Percentiles rank a stretch among this genome's conserved stretches.
Conservation (phyloP, 2,329 filamentous ascomycete species). For the Aspergillus versicolor region DNA sequence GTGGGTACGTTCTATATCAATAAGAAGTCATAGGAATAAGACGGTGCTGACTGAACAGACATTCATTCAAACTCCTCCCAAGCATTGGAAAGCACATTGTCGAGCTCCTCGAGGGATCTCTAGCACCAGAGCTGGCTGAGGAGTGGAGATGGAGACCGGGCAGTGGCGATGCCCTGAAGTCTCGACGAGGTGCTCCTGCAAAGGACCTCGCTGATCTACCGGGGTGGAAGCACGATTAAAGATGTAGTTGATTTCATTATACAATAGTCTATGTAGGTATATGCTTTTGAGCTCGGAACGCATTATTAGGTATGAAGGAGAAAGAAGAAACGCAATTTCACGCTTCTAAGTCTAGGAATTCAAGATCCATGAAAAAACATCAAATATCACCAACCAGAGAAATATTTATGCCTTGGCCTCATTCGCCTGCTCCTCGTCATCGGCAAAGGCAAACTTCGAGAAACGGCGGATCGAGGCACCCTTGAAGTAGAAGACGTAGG, state of each 20-base stretch:
- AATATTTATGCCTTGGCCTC: constrained; percentile 6
- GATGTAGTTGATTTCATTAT: background rate
- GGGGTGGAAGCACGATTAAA: constrained; percentile 4
- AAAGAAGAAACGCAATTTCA: too few species aligned
- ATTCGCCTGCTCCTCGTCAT: constrained; percentile 49
- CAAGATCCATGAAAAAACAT: too few species aligned
- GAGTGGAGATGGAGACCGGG: constrained; percentile 5
- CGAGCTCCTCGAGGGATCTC: background rate
- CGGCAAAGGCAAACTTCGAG: constrained; percentile 70
- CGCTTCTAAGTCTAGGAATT: too few species aligned
- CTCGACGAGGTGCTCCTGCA: background rate
- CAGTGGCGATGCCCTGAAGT: constrained; percentile 2
- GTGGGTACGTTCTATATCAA: background rate
- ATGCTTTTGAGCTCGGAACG: background rate
- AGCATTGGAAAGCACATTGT: constrained; percentile 5
- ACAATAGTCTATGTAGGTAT: background rate
- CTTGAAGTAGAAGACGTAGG: constrained; percentile 77
- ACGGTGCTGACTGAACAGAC: background rate
- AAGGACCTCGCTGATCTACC: constrained; percentile 3
- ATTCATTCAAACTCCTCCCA: constrained; percentile 2
- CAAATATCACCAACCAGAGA: background rate
- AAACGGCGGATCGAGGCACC: constrained; percentile 68
- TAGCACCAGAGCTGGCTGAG: background rate
- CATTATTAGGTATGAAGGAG: too few species aligned
- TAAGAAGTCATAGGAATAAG: too few species aligned